A percentile compares a stretch with the other conserved stretches of the same genome.
phyloP scores from a whole-genome alignment of 2,329 filamentous ascomycete species.

The Monilinia aucupariae region DNA sequence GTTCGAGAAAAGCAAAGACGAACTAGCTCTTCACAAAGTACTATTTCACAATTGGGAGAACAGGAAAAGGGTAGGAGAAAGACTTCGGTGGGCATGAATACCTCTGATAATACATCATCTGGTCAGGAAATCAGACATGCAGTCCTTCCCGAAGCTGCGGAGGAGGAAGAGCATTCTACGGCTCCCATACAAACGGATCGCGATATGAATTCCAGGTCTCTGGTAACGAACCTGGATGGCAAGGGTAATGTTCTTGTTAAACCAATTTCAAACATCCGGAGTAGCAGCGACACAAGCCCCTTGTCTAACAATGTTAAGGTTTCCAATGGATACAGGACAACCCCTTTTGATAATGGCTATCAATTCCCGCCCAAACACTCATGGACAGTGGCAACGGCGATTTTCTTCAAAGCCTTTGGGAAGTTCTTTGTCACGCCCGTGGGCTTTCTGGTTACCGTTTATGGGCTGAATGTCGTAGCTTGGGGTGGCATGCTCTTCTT shows the following conservation, averaged over 20 bases:
- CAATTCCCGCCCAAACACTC: conserved; percentile 59
- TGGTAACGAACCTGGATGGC: neutral
- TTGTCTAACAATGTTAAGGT: conserved; percentile 21
- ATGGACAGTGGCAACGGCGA: conserved; percentile 52
- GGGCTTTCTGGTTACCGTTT: conserved; percentile 72
- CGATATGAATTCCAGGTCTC: neutral
- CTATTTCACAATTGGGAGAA: conserved; percentile 23
- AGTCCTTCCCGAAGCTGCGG: conserved; percentile 24
- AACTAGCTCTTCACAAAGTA: conserved; percentile 23
- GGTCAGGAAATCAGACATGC: conserved; percentile 21
- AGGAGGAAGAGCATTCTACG: conserved; percentile 20
- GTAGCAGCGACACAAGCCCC: conserved; percentile 26
- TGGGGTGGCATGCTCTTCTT: conserved; percentile 92
- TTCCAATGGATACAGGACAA: conserved; percentile 28
- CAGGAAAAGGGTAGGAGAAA: conserved; percentile 17
- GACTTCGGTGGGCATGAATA: conserved; percentile 18
- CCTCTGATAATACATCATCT: conserved; percentile 11
- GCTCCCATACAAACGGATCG: neutral
- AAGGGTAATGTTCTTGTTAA: neutral
- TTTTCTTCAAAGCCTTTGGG: conserved; percentile 59
- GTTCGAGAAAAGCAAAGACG: conserved; percentile 31
- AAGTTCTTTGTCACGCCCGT: conserved; percentile 68
- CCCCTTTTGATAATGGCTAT: conserved; percentile 56
- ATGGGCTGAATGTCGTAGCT: conserved; percentile 75
- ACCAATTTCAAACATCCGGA: neutral